A percentile compares a stretch with the other conserved stretches of the same genome.
Evolutionary conservation across 768 basidiomycete genomes (phyloP).

Genomic region (Mycena latifolia): DNA sequence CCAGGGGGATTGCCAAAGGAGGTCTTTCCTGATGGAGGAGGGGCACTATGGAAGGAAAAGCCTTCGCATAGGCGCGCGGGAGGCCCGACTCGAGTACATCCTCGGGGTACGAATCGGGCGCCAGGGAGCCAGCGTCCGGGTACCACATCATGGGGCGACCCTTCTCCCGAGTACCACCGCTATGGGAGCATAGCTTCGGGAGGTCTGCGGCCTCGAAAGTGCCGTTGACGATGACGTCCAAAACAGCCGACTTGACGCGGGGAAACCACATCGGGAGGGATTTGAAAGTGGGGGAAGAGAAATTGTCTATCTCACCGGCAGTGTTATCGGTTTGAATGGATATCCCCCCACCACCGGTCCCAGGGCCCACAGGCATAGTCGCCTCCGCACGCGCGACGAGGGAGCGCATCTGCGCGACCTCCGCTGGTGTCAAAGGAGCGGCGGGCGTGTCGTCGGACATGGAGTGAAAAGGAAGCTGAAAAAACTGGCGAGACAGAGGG

Average conservation of each 20-base stretch:
- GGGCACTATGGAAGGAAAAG: slow-evolving; percentile 3
- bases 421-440: background rate
- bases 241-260: background rate
- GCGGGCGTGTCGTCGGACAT: too few species aligned
- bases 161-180: background rate
- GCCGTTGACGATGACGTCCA: background rate
- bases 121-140: background rate
- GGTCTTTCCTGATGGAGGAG: too few species aligned
- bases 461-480: too few species aligned
- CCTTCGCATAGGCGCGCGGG: background rate
- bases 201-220: slow-evolving; percentile 10
- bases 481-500: background rate
- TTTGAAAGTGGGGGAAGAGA: slow-evolving; percentile 14
- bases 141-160: slow-evolving; percentile 6
- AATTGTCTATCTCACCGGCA: slow-evolving; percentile 12
- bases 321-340: slow-evolving; percentile 3
- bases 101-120: background rate
- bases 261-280: slow-evolving; percentile 4
- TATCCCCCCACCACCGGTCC: background rate
- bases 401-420: background rate
- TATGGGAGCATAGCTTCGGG: background rate
- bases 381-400: background rate
- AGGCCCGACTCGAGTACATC: background rate
- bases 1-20: too few species aligned
- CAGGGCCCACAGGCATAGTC: background rate